These are phyloP conservation scores for Saccharomycopsis hybrid DNA, from an alignment of 1,139 yeast species.

Conservation along the genomic window DNA sequence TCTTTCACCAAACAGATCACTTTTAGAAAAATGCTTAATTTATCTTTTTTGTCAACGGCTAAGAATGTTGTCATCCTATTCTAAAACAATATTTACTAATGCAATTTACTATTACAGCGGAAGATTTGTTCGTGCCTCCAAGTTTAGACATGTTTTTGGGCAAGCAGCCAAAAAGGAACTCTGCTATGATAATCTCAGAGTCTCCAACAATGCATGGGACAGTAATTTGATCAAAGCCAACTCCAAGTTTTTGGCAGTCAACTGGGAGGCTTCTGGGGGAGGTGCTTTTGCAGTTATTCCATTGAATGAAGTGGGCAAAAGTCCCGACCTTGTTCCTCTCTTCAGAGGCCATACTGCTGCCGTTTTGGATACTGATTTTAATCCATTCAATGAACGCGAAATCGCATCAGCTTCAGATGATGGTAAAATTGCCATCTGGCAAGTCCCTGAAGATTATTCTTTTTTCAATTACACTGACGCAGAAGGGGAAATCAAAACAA, in stretches of 20 bases:
- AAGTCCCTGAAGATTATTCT: constrained; percentile 73
- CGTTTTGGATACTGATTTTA: constrained; percentile 85
- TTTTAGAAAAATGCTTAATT: no score
- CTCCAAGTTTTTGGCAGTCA: constrained; percentile 78
- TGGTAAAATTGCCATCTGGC: constrained; percentile 82
- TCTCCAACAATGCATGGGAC: constrained; percentile 93
- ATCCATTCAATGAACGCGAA: constrained; percentile 75
- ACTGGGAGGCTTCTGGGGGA: constrained; percentile 95
- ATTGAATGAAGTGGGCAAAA: constrained; percentile 77
- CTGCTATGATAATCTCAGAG: constrained; percentile 79
- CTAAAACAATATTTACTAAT: no score
- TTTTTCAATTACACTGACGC: constrained; percentile 54
- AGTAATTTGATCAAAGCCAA: constrained; percentile 81
- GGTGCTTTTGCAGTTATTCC: constrained; percentile 97
- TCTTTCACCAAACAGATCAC: no score
- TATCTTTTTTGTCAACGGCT: no score
- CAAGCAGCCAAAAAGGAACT: constrained; percentile 84
- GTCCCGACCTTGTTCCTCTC: constrained; percentile 87
- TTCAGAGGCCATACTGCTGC: constrained; percentile 96
- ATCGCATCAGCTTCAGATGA: constrained; percentile 89
- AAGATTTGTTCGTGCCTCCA: constrained; percentile 84
- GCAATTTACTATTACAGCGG: constrained; percentile 1
- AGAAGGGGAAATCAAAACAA: constrained; percentile 60
- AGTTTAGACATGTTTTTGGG: constrained; percentile 93
- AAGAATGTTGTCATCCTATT: no score